Evolutionary conservation across 495 filamentous ascomycete genomes (phyloP), one percentile per base, ranked within the genome.

Genomic region (Daldinia concentrica): DNA sequence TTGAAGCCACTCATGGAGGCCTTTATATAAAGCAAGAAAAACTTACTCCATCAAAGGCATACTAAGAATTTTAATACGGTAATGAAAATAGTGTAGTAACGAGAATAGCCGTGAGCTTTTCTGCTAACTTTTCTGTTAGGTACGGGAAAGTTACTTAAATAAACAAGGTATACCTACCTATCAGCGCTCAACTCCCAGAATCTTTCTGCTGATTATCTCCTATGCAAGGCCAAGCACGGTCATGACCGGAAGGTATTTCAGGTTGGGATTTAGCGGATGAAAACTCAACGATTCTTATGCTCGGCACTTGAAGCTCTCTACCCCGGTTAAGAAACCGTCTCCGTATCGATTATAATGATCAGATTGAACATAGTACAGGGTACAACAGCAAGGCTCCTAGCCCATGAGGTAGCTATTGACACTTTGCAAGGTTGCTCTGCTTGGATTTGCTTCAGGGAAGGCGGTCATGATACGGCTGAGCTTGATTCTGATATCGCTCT

Each of bases 321-420:
- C n/a, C n/a, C n/a, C n/a, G n/a, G n/a, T 36, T 36, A 36, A 36
- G 12, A 36, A 36, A 36, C 11, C 12, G 11, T 36, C 11, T 36
- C 12, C 0, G 14, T 36, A 36, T 12, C 12, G 11, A 36, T 36
- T 14, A 36, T 36, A 12, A 36, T 36, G 12, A 11, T 36, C 3
- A 36, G 12, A 36, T 36, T 1, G 12, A 36, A 36, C 12, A 36
- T 3, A 36, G 0, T 36, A 36, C 3, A 36, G 11, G 11, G 32
- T 4, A 36, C 3, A 36, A 36, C 14, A 7, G 17, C 19, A 48
- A 36, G 30, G 9, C 6, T 6, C 9, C 9, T 57, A 82, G 58
- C 82, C 82, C 89, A 98, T 95, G 51, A 98, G 81, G 70, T 93
- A 97, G 41, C 90, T 90, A 80, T 98, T 97, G 41, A 98, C 89